Evolutionary conservation across 495 filamentous ascomycete species (phyloP).

Genomic region (Podospora sp.): DNA sequence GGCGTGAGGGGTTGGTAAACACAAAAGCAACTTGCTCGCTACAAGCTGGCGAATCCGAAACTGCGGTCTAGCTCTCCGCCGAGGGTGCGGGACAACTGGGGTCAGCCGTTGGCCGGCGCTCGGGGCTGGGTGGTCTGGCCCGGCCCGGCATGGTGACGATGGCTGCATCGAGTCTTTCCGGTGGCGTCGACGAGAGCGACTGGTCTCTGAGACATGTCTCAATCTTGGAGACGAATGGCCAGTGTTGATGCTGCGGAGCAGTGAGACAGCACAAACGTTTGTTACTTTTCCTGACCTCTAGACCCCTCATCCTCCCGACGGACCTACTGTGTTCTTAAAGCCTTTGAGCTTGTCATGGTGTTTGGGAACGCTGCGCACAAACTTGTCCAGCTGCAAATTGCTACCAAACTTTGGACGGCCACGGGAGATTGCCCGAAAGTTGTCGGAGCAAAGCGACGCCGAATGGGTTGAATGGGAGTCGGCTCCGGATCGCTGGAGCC

Average conservation of each 20-base stretch:
- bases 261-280: not conserved
- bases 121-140: not conserved
- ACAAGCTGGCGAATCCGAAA: not conserved
- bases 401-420: conserved; percentile 1
- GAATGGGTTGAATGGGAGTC: not conserved
- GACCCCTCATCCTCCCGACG: not conserved
- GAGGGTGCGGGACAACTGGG: not conserved
- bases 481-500: not conserved
- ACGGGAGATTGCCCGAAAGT: not conserved
- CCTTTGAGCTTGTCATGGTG: no score
- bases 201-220: not conserved
- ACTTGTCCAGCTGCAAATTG: not conserved
- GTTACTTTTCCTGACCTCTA: not conserved
- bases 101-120: not conserved
- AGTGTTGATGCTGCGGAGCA: not conserved
- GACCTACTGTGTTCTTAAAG: no score
- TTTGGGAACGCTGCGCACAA: no score
- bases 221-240: not conserved
- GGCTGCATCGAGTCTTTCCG: not conserved
- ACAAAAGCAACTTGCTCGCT: conserved; percentile 1
- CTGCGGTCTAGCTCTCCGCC: not conserved
- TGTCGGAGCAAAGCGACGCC: not conserved
- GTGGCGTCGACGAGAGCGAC: not conserved
- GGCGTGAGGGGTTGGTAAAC: not conserved
- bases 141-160: not conserved